Evolutionary conservation across 768 basidiomycete species (phyloP).

Genomic region (Boletus bicolor): DNA sequence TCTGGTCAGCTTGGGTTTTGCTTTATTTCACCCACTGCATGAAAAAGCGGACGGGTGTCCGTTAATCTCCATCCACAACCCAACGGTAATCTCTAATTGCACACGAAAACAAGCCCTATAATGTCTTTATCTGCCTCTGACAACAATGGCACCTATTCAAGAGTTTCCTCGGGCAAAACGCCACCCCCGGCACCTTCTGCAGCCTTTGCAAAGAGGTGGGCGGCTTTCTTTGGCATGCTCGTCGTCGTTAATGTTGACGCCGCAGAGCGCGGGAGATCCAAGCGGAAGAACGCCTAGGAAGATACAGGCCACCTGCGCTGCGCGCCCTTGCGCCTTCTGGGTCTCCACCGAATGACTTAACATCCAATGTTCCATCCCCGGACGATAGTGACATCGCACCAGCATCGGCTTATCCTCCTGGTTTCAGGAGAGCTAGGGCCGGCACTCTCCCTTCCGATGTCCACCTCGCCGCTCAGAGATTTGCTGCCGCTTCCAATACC

Average conservation of each 20-base stretch:
- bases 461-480: conserved; percentile 80
- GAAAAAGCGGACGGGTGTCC: conserved; percentile 31
- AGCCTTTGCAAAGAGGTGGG: conserved; percentile 82
- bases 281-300: conserved; percentile 65
- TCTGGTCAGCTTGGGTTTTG: conserved; percentile 18
- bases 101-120: conserved; percentile 56
- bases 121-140: conserved; percentile 90
- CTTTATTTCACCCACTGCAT: conserved; percentile 29
- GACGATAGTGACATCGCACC: conserved; percentile 58
- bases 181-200: conserved; percentile 89
- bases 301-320: conserved; percentile 82
- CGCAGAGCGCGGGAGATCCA: conserved; percentile 81
- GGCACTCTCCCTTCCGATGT: conserved; percentile 97
- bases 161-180: conserved; percentile 83
- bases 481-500: conserved; percentile 63
- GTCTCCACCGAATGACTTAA: conserved; percentile 68
- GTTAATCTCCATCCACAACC: conserved; percentile 36
- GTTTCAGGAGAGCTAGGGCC: conserved; percentile 93
- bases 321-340: conserved; percentile 62
- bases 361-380: conserved; percentile 54
- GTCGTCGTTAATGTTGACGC: conserved; percentile 13
- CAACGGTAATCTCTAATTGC: conserved; percentile 78
- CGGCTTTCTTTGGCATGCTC: conserved; percentile 14
- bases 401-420: conserved; percentile 75
- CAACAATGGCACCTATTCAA: conserved; percentile 77